Evolutionary conservation across 2,329 filamentous ascomycete species (phyloP).

Genomic region (Colletotrichum echinochloae): DNA sequence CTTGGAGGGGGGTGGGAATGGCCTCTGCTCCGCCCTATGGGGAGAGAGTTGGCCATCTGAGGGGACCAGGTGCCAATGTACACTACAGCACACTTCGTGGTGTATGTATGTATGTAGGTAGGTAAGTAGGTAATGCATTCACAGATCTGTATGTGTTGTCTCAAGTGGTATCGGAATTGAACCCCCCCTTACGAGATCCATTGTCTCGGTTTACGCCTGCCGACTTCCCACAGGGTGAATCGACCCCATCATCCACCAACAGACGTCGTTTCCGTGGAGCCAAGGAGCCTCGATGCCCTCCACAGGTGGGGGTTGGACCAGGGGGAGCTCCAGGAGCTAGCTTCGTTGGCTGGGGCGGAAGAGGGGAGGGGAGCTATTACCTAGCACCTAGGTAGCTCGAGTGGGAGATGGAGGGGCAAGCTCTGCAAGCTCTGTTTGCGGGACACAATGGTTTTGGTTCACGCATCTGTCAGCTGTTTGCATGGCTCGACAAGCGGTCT

Average conservation of each 20-base stretch:
- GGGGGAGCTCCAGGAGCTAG: slow-evolving; percentile 11
- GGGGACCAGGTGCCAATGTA: no score
- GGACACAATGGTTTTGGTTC: not conserved
- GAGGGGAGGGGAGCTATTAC: not conserved
- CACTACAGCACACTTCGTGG: no score
- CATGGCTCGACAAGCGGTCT: not conserved
- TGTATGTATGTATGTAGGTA: no score
- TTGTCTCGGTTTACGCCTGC: slow-evolving; percentile 35
- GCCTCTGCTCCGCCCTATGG: not conserved
- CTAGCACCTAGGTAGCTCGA: no score
- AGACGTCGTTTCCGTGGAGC: slow-evolving; percentile 10
- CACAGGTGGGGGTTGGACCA: not conserved
- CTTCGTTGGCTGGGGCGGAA: slow-evolving; percentile 10
- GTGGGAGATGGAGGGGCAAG: slow-evolving; percentile 37
- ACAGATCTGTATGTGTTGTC: not conserved
- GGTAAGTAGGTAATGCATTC: not conserved
- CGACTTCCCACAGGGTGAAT: not conserved
- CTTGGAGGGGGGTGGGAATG: not conserved
- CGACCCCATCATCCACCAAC: not conserved
- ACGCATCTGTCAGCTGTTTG: not conserved
- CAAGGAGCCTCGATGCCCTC: slow-evolving; percentile 14
- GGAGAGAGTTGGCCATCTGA: not conserved
- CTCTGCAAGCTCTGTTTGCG: slow-evolving; percentile 1
- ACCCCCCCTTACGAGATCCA: not conserved
- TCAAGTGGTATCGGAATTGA: not conserved